Evolutionary conservation across 768 basidiomycete species (phyloP).

Genomic region (Lentinula raphanica): DNA sequence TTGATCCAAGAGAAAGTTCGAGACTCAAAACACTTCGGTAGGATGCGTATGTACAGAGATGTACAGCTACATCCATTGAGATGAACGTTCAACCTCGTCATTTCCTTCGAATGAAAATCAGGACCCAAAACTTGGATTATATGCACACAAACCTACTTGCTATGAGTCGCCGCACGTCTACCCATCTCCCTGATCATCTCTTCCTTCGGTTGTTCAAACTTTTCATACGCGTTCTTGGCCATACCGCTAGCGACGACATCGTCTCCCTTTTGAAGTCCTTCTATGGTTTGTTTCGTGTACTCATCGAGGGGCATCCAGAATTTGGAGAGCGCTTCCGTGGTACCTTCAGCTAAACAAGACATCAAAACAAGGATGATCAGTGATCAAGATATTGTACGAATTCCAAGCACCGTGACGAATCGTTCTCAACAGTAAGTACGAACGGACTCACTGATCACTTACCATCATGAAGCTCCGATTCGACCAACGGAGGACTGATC

Average conservation of each 20-base stretch:
- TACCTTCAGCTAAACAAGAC: slow-evolving; percentile 43
- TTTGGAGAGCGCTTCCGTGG: slow-evolving; percentile 39
- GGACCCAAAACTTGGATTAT: no score
- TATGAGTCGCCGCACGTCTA: background rate
- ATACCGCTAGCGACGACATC: slow-evolving; percentile 21
- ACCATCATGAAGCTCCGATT: slow-evolving; percentile 61
- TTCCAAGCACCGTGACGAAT: no score
- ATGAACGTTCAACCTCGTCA: no score
- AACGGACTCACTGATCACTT: no score
- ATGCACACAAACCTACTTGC: background rate
- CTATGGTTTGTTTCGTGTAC: slow-evolving; percentile 36
- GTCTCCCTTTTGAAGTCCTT: slow-evolving; percentile 32
- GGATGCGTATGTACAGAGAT: no score
- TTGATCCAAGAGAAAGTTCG: no score
- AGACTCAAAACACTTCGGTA: no score
- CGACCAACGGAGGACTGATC: slow-evolving; percentile 59
- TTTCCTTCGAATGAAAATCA: no score
- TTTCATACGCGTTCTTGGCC: slow-evolving; percentile 19
- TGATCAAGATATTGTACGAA: no score
- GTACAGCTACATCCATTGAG: no score
- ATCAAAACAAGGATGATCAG: no score
- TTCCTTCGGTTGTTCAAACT: slow-evolving; percentile 30
- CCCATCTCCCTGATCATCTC: background rate
- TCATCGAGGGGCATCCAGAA: slow-evolving; percentile 50
- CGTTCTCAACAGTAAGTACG: no score